Base-by-base conservation (phyloP, 148 eudicot species). In the Rhododendron simsii region DNA sequence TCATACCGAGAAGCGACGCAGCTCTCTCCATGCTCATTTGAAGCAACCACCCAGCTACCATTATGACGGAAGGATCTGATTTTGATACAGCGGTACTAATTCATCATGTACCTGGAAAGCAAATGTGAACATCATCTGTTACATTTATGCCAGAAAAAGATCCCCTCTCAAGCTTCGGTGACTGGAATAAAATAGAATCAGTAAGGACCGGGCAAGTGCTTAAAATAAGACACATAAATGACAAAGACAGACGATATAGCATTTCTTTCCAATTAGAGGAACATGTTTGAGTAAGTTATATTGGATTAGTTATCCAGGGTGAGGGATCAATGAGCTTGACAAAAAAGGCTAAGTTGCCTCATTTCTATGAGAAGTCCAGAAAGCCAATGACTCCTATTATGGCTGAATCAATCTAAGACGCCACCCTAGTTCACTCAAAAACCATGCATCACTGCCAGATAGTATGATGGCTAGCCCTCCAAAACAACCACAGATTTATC, bases 11-110 rank as follows among this genome's bases (percentile, higher is more conserved):
- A 85, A 97, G 95, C 41, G 92, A 91, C 41, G 87, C 93, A 84
- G 98, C 96, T 81, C 88, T 94, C 92, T 97, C 99, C 99, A 97
- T 97, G 92, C 93, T 90, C 74, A 71, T 88, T 91, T 93, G 92
- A 63, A 95, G 91, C 91, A 97, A 85, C 87, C 83, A 86, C 15
- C 91, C 98, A 74, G 98, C 99, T 86, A 94, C 98, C 83, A 84
- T 91, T 63, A 91, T 69, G 81, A 94, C 91, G 12, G 92, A 91
- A 71, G 98, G 92, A 89, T 97, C 98, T 79, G 92, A 95, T 90
- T 97, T 98, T 86, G 94, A 78, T 80, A 30, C 30, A 30, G 30
- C 30, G 30, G 30, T 30, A 97, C 98, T 81, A 97, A 88, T 89
- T 97, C 98, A 88, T 94, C 99, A 85, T 97, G 99, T 79, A 97